Conservation (phyloP, 140 eudicot genomes). For the Stevia rebaudiana region DNA sequence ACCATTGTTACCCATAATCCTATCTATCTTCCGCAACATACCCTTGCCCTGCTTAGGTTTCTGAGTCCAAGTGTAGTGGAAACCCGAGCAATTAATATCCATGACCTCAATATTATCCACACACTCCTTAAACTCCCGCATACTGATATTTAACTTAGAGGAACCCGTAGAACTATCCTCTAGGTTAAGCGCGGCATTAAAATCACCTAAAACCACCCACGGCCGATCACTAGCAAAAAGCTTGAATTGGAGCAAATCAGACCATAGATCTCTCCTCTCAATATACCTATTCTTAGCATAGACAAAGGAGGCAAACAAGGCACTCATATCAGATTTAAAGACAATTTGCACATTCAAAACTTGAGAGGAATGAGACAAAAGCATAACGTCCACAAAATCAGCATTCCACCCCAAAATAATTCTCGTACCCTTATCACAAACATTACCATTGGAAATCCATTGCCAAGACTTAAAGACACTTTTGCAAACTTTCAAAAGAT, state of each 20-base stretch:
- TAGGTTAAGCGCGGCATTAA: background rate
- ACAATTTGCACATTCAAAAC: background rate
- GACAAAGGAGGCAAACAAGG: background rate
- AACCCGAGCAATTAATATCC: background rate
- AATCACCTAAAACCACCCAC: background rate
- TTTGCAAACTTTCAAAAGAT: background rate
- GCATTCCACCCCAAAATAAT: background rate
- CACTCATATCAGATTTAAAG: background rate
- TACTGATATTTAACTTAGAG: background rate
- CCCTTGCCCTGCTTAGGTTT: background rate
- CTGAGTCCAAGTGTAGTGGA: background rate
- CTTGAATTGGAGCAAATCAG: background rate
- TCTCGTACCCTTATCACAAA: background rate
- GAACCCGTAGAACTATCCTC: background rate
- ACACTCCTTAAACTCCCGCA: background rate
- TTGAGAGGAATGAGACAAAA: background rate
- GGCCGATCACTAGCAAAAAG: background rate
- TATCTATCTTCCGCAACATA: background rate
- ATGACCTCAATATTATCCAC: background rate
- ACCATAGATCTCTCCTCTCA: background rate
- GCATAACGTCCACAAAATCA: background rate
- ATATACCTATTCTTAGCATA: background rate
- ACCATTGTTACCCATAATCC: background rate
- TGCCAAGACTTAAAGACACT: background rate
- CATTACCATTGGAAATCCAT: background rate